phyloP scores from a whole-genome alignment of 805 yeast species.

The Zygotorulaspora chibaensis region DNA sequence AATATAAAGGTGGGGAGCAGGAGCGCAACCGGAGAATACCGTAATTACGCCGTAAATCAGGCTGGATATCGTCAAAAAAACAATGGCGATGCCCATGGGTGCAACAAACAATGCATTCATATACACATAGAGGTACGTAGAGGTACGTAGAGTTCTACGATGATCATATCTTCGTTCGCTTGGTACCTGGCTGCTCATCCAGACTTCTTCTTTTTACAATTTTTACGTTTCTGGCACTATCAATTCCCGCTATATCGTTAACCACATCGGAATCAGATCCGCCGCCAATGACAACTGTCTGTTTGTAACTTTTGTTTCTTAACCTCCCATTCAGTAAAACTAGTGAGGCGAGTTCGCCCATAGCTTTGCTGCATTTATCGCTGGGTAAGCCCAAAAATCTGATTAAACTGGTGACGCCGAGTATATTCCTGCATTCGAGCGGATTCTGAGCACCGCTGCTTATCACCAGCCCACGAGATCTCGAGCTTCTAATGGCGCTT shows the following conservation, averaged over 20 bases:
- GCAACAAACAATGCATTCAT: too few relatives aligned
- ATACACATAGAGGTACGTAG: not conserved
- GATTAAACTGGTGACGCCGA: slow-evolving; percentile 64
- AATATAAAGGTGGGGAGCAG: too few relatives aligned
- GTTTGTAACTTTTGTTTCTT: slow-evolving; percentile 71
- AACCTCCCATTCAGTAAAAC: slow-evolving; percentile 72
- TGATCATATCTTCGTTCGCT: slow-evolving; percentile 4
- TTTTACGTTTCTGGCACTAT: slow-evolving; percentile 17
- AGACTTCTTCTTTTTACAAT: slow-evolving; percentile 20
- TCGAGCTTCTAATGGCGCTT: slow-evolving; percentile 72
- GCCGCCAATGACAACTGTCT: slow-evolving; percentile 57
- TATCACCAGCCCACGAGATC: slow-evolving; percentile 73
- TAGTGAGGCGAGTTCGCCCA: slow-evolving; percentile 55
- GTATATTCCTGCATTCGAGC: slow-evolving; percentile 56
- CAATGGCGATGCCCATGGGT: too few relatives aligned
- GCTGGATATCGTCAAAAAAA: too few relatives aligned
- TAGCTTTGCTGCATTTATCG: slow-evolving; percentile 54
- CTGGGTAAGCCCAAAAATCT: slow-evolving; percentile 66
- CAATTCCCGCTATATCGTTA: slow-evolving; percentile 19
- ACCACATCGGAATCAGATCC: slow-evolving; percentile 35
- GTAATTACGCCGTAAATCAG: too few relatives aligned
- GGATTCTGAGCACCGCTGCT: slow-evolving; percentile 68
- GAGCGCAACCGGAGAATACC: too few relatives aligned
- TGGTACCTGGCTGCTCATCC: slow-evolving; percentile 3
- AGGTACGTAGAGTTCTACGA: not conserved